Evolutionary conservation across 139 green algal species (phyloP).

Genomic region (Tetraselmis chui): DNA sequence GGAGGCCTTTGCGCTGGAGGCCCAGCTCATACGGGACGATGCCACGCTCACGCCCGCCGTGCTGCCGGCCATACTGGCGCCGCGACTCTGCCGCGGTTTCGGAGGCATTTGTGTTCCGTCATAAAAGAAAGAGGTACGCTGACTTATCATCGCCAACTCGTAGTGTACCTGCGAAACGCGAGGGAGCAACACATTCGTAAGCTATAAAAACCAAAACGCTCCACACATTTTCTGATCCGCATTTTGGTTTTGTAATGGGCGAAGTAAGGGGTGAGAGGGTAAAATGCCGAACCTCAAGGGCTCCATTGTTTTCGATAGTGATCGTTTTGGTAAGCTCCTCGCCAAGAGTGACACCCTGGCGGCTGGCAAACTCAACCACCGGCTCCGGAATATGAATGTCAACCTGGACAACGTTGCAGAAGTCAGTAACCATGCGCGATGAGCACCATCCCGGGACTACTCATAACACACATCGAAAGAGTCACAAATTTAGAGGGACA

Average conservation of each 20-base stretch:
- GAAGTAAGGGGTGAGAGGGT: neutral
- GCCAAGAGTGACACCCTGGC: conserved; percentile 38
- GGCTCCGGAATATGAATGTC: neutral
- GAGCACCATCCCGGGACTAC: too few species aligned
- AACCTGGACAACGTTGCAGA: too few species aligned
- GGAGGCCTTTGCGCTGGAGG: neutral
- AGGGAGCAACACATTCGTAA: too few species aligned
- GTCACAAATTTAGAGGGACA: too few species aligned
- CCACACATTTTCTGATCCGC: too few species aligned
- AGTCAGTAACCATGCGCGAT: too few species aligned
- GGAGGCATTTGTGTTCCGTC: neutral
- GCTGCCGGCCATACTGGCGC: neutral
- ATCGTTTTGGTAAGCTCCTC: conserved; percentile 27
- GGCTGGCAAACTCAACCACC: neutral
- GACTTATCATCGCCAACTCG: neutral
- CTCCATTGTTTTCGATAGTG: conserved; percentile 45
- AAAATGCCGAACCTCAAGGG: conserved; percentile 42
- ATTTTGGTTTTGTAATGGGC: too few species aligned
- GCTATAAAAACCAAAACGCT: too few species aligned
- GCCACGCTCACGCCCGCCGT: neutral
- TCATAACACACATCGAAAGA: too few species aligned
- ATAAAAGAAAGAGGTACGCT: neutral
- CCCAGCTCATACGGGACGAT: neutral
- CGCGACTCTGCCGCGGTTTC: neutral
- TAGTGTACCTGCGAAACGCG: neutral